Evolutionary conservation across 768 basidiomycete genomes (phyloP).

Genomic region (Mycena rosella): DNA sequence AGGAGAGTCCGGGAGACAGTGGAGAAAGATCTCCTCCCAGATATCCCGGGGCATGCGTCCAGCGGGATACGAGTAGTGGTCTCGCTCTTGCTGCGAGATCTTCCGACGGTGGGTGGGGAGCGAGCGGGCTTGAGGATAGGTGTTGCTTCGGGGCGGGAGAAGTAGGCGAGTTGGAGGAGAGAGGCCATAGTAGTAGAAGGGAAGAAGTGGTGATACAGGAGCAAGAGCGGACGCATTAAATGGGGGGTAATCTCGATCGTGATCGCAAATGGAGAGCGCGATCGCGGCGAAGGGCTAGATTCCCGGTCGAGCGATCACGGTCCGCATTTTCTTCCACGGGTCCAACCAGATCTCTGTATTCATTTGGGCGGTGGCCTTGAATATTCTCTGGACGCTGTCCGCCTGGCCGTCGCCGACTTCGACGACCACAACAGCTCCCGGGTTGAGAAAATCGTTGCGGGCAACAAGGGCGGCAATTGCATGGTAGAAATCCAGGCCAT

Average conservation of each 20-base stretch:
- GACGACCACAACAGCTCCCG: conserved; percentile 72
- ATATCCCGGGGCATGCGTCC: conserved; percentile 45
- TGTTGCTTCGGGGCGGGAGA: conserved; percentile 34
- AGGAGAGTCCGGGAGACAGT: conserved; percentile 40
- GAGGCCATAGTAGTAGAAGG: conserved; percentile 14
- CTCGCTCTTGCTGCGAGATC: not conserved
- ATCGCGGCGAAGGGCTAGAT: not conserved
- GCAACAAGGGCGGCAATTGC: conserved; percentile 75
- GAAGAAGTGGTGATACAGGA: conserved; percentile 9
- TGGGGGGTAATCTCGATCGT: conserved; percentile 23
- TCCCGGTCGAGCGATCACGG: conserved; percentile 68
- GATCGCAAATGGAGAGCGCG: conserved; percentile 26
- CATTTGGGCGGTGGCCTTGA: conserved; percentile 62
- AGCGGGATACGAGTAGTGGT: conserved; percentile 30
- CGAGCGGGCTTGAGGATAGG: conserved; percentile 25
- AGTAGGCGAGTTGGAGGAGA: conserved; percentile 18
- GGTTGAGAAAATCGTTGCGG: conserved; percentile 62
- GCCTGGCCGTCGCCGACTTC: conserved; percentile 88
- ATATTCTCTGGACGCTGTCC: conserved; percentile 67
- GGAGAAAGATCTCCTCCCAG: conserved; percentile 48
- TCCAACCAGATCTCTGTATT: conserved; percentile 81
- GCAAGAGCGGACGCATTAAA: conserved; percentile 7
- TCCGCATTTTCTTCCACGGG: conserved; percentile 82
- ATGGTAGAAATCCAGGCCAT: conserved; percentile 75
- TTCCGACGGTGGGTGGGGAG: conserved; percentile 16